Base-by-base conservation (phyloP, 148 eudicot genomes). In the Amaranthus hypochondriacus region DNA sequence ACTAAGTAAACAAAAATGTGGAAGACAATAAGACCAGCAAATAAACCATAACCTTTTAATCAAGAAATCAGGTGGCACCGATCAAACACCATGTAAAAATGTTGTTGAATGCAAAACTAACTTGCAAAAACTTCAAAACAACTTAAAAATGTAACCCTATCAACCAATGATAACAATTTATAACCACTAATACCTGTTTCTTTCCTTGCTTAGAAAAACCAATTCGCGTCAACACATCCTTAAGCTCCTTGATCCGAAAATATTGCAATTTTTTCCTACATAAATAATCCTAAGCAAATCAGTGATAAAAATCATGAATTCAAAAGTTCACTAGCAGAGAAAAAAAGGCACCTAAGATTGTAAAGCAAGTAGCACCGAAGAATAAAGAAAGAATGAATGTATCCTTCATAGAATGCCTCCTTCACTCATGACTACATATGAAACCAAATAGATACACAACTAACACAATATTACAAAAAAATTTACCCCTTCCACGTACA, bases 201-300 rank as follows among this genome's bases (percentile, higher is more conserved):
- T 86, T 94, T 78, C 98, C 98, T 80, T 94, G 98, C 83, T 92
- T 94, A 71, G 98, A 83, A 67, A 90, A 87, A 48, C 97, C 96
- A 60, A 94, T 84, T 58, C 80, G 86, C 15, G 85, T 86, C 63
- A 94, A 87, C 62, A 94, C 87, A 81, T 86, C 96, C 89, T 94
- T 94, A 28, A 94, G 96, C 85, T 94, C 98, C 77, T 94, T 94
- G 69, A 94, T 84, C 75, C 93, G 90, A 76, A 94, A 92, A 80
- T 85, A 78, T 66, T 86, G 85, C 86, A 94, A 84, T 74, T 90
- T 92, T 92, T 72, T 94, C 86, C 98, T 92, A 65, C 78, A 83
- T 65, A 68, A 79, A 81, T 60, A 47, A 66, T 55, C 52, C 3
- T 47, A 78, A 46, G 7, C 18, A 46, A 10, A 42, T 47, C 59